A percentile compares a stretch with the other conserved stretches of the same genome.
Conservation (phyloP, 495 filamentous ascomycete genomes). For the Letharia columbiana region DNA sequence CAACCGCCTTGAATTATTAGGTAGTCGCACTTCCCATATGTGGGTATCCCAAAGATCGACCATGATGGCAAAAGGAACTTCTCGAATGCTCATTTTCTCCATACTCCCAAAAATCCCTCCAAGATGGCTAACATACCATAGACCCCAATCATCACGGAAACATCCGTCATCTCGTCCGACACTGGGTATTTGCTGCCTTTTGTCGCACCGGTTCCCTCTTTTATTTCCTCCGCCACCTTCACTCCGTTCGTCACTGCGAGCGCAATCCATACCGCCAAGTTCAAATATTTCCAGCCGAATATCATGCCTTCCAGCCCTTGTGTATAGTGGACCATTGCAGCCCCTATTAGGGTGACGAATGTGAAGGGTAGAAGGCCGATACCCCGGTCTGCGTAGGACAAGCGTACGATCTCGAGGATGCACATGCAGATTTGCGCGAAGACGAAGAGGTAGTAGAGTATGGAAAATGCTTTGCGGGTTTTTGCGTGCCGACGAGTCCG, state of each 20-base stretch:
- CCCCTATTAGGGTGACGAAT: constrained; percentile 26
- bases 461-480: constrained; percentile 15
- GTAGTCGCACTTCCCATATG: not conserved
- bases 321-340: constrained; percentile 21
- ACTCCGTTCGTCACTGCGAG: constrained; percentile 26
- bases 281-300: constrained; percentile 23
- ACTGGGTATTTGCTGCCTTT: constrained; percentile 32
- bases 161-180: constrained; percentile 31
- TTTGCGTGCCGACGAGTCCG: not conserved
- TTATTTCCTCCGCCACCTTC: constrained; percentile 28
- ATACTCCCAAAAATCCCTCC: constrained; percentile 16
- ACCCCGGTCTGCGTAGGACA: constrained; percentile 27
- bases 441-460: constrained; percentile 29
- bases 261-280: constrained; percentile 28
- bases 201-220: constrained; percentile 19
- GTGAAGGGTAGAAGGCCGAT: constrained; percentile 31
- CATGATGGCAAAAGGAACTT: not conserved
- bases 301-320: constrained; percentile 21
- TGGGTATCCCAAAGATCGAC: not conserved
- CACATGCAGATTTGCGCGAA: constrained; percentile 28
- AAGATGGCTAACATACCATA: constrained; percentile 27
- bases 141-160: constrained; percentile 30
- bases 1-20: too few species aligned
- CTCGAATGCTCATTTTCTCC: not conserved
- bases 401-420: constrained; percentile 31